Percentiles rank a stretch among this genome's conserved stretches.
phyloP scores from a whole-genome alignment of 441 rosid species.

The Hypseocharis bilobata region DNA sequence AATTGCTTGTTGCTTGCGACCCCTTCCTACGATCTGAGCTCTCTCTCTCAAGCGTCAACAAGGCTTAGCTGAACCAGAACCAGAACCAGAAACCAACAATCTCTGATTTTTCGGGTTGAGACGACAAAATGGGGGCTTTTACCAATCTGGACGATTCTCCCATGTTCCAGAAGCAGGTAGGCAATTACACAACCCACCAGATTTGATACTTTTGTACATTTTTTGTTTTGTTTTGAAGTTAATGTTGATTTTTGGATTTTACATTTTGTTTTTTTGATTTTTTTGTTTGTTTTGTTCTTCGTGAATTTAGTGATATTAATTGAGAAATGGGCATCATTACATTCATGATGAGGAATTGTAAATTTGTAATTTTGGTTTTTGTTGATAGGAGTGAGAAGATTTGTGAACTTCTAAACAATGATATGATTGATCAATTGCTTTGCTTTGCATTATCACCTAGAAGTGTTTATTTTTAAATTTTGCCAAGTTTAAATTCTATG shows the following conservation, averaged over 20 bases:
- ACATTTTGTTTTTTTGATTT: neutral
- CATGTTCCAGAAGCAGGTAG: conserved; percentile 79
- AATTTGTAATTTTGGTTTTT: neutral
- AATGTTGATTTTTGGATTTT: neutral
- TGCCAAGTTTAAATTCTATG: too few relatives aligned
- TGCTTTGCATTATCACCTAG: neutral
- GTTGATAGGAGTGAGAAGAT: neutral
- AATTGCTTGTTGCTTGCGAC: neutral
- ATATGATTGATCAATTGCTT: neutral
- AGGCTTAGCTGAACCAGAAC: neutral
- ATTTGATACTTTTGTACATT: neutral
- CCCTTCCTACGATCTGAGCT: neutral
- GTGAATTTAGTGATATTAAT: too few relatives aligned
- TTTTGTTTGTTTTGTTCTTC: too few relatives aligned
- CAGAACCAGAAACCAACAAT: neutral
- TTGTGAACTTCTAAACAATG: neutral
- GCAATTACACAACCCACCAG: neutral
- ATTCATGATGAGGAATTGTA: neutral
- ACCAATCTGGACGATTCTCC: conserved; percentile 80
- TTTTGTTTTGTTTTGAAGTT: neutral
- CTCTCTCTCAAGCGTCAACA: neutral
- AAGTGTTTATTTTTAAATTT: neutral
- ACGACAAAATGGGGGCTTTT: conserved; percentile 41
- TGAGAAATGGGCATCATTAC: too few relatives aligned
- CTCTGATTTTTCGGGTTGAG: too few relatives aligned